Evolutionary conservation across 441 rosid species (phyloP), one percentile per base, ranked within the genome.

Genomic region (Erodium texanum): DNA sequence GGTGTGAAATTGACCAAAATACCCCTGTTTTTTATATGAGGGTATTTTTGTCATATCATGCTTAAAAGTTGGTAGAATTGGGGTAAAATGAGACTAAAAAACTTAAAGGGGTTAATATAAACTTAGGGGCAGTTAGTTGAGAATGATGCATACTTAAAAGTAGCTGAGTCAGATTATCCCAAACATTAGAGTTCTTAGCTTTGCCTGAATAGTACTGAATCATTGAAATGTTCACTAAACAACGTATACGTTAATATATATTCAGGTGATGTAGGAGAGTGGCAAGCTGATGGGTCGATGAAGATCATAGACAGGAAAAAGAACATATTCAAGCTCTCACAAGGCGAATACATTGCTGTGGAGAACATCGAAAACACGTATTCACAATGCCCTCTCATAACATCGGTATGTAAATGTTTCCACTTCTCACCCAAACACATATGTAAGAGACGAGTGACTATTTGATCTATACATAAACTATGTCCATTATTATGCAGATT

Each of bases 331-430:
- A 94, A 94, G 78, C 99, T 94, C 62, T 87, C 99, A 9, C 99
- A 94, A 83, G 97, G 99, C 73, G 99, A 94, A 80, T 94, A 94
- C 56, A 91, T 94, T 68, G 99, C 97, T 2, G 97, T 89, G 58
- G 99, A 92, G 73, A 89, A 83, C 79, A 69, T 92, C 75, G 99
- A 94, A 82, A 94, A 92, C 65, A 76, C 88, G 48, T 94, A 79
- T 58, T 86, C 81, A 62, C 81, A 77, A 32, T 81, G 71, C 22
- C 69, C 87, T 68, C 83, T 65, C 59, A 77, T 88, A 78, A 97
- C 89, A 64, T 85, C 86, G 71, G 99, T 91, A 79, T 16, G n/a
- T n/a, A n/a, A n/a, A n/a, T n/a, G 84, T 68, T 20, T 64, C 1
- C 3, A 5, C 27, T n/a, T 48, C 32, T 24, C 12, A 5, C 16